Conservation (phyloP, 106 monocot species). For the Chionographis japonica region DNA sequence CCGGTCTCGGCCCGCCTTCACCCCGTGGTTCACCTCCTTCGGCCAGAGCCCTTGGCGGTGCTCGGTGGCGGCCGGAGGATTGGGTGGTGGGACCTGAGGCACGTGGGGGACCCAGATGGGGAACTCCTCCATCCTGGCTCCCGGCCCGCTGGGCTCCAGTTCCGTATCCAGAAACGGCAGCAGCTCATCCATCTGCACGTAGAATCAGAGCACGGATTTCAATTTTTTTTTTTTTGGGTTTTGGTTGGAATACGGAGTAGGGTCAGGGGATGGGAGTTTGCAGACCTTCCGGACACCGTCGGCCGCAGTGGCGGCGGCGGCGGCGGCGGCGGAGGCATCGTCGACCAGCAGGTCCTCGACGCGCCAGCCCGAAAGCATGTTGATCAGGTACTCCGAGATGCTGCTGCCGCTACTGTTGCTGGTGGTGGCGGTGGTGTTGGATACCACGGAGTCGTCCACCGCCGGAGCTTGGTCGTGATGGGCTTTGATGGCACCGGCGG, state of each 20-base stretch:
- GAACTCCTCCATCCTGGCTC: conserved; percentile 7
- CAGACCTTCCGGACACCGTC: conserved; percentile 22
- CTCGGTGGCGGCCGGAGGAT: not conserved
- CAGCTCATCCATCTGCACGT: conserved; percentile 16
- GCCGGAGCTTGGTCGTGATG: no score
- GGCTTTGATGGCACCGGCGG: no score
- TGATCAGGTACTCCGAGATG: conserved; percentile 64
- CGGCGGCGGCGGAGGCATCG: conserved; percentile 25
- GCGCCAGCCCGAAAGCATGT: conserved; percentile 57
- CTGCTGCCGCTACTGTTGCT: not conserved
- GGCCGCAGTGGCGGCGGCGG: conserved; percentile 10
- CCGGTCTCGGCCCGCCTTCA: no score
- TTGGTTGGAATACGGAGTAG: not conserved
- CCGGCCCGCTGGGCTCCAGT: conserved; percentile 14
- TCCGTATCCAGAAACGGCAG: conserved; percentile 37
- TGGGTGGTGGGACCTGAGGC: conserved; percentile 7
- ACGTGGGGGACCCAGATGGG: conserved; percentile 16
- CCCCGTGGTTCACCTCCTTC: no score
- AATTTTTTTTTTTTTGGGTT: not conserved
- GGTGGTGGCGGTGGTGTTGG: not conserved
- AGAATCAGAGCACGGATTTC: not conserved
- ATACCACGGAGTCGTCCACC: no score
- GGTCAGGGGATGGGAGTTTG: not conserved
- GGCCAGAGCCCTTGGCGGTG: no score
- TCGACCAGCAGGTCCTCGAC: conserved; percentile 84